These are phyloP conservation scores for Hemisphaericaspora lyxosophila DNA, from an alignment of 1,139 yeast species.

Conservation along the genomic window DNA sequence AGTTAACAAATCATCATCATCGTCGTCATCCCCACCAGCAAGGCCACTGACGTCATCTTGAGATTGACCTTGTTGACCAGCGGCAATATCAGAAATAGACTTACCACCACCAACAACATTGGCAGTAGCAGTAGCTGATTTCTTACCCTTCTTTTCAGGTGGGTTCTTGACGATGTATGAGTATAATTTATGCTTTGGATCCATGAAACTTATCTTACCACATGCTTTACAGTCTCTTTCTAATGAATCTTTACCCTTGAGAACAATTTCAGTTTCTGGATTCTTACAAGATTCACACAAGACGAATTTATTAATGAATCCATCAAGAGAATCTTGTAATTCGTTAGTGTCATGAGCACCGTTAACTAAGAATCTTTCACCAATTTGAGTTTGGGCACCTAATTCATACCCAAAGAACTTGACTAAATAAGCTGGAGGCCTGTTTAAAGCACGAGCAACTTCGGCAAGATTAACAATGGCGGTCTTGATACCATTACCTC, in stretches of 20 bases:
- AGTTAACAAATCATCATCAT: constrained; percentile 76
- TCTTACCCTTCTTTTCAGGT: constrained; percentile 62
- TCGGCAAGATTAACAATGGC: constrained; percentile 88
- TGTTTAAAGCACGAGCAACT: constrained; percentile 90
- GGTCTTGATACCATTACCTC: constrained; percentile 99
- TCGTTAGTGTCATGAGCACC: constrained; percentile 92
- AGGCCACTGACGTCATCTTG: constrained; percentile 23
- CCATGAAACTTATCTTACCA: constrained; percentile 85
- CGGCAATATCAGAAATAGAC: constrained; percentile 74
- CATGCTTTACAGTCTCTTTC: constrained; percentile 98
- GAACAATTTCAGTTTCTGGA: constrained; percentile 92
- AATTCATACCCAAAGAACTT: constrained; percentile 95
- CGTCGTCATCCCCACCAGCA: constrained; percentile 46
- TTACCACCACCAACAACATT: constrained; percentile 88
- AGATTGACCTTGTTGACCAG: constrained; percentile 45
- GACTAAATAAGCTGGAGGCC: constrained; percentile 89
- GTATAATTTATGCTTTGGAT: constrained; percentile 83
- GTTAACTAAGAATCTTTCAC: constrained; percentile 87
- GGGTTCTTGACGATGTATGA: constrained; percentile 91
- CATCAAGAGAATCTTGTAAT: constrained; percentile 92
- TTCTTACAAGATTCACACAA: constrained; percentile 93
- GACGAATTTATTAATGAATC: constrained; percentile 89
- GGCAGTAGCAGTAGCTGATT: constrained; percentile 88
- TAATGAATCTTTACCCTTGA: constrained; percentile 74
- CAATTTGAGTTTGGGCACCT: constrained; percentile 91